These are phyloP conservation scores for Alternaria solani DNA, from an alignment of 2,329 filamentous ascomycete genomes.

Conservation along the genomic window DNA sequence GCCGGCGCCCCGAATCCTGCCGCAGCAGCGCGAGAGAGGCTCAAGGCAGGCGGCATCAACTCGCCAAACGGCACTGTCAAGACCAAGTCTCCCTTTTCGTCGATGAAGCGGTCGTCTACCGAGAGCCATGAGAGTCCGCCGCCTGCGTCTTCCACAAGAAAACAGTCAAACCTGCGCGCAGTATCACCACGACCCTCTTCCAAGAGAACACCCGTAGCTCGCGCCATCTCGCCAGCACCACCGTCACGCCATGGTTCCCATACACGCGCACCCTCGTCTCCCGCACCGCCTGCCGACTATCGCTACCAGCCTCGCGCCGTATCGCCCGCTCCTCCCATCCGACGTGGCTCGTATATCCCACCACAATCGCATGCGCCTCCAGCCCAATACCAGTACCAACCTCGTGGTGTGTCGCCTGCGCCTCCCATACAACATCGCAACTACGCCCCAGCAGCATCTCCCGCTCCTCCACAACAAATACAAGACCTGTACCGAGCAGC, in stretches of 20 bases:
- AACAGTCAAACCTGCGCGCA: conserved; percentile 45
- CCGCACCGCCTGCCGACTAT: conserved; percentile 37
- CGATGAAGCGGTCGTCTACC: conserved; percentile 58
- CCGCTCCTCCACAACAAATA: conserved; percentile 39
- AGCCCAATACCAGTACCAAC: conserved; percentile 21
- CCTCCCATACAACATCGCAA: conserved; percentile 36
- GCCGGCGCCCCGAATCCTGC: conserved; percentile 53
- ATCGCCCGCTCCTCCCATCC: conserved; percentile 38
- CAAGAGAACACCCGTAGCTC: conserved; percentile 42
- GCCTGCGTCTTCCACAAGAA: conserved; percentile 34
- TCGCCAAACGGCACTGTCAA: conserved; percentile 46
- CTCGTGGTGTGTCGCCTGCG: conserved; percentile 37
- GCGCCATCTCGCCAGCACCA: conserved; percentile 52
- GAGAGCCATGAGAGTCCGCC: conserved; percentile 46
- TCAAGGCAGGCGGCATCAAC: conserved; percentile 41
- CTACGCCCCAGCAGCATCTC: conserved; percentile 37
- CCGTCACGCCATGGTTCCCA: conserved; percentile 34
- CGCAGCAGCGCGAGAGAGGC: conserved; percentile 48
- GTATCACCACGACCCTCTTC: conserved; percentile 52
- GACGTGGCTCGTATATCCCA: conserved; percentile 33
- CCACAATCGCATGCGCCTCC: conserved; percentile 42
- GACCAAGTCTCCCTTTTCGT: conserved; percentile 58
- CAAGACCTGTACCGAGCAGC: conserved; percentile 33
- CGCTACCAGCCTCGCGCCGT: conserved; percentile 30
- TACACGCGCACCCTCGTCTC: conserved; percentile 39